A percentile compares a stretch with the other conserved stretches of the same genome.
phyloP scores from a whole-genome alignment of 164 flowering plant species.

The Aristolochia californica region DNA sequence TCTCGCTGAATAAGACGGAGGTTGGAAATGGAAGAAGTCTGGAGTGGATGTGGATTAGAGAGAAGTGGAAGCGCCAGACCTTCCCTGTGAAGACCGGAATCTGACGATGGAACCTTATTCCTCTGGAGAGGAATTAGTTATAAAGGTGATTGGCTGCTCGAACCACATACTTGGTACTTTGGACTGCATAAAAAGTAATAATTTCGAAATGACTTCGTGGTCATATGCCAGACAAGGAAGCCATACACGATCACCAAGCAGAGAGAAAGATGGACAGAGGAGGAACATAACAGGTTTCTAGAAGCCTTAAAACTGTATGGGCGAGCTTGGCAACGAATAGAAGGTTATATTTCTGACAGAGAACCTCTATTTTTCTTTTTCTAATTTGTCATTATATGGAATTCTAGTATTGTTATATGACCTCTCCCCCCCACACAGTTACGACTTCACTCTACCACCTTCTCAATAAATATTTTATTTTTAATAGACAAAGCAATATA shows the following conservation, averaged over 20 bases:
- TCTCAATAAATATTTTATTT: too few relatives aligned
- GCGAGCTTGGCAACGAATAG: slow-evolving; percentile 93
- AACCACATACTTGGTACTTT: background rate
- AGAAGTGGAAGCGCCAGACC: slow-evolving; percentile 29
- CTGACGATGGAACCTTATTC: slow-evolving; percentile 38
- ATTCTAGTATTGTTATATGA: too few relatives aligned
- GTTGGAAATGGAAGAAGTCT: slow-evolving; percentile 3
- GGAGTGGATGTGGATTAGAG: slow-evolving; percentile 17
- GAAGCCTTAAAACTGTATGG: slow-evolving; percentile 93
- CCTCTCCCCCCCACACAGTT: too few relatives aligned
- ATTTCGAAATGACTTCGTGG: background rate
- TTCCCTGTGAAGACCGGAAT: slow-evolving; percentile 6
- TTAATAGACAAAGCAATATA: too few relatives aligned
- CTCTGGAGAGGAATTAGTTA: slow-evolving; percentile 44
- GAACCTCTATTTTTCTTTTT: too few relatives aligned
- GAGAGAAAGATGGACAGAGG: slow-evolving; percentile 95
- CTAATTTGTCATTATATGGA: too few relatives aligned
- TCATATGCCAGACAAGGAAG: slow-evolving; percentile 59
- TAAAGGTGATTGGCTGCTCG: slow-evolving; percentile 32
- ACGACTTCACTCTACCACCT: too few relatives aligned
- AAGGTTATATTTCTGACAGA: slow-evolving; percentile 45
- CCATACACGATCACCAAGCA: slow-evolving; percentile 93
- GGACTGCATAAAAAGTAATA: background rate
- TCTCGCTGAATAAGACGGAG: slow-evolving; percentile 20
- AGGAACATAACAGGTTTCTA: slow-evolving; percentile 84